Evolutionary conservation across 2,329 filamentous ascomycete species (phyloP).

Genomic region (Phialemonium atrogriseum): DNA sequence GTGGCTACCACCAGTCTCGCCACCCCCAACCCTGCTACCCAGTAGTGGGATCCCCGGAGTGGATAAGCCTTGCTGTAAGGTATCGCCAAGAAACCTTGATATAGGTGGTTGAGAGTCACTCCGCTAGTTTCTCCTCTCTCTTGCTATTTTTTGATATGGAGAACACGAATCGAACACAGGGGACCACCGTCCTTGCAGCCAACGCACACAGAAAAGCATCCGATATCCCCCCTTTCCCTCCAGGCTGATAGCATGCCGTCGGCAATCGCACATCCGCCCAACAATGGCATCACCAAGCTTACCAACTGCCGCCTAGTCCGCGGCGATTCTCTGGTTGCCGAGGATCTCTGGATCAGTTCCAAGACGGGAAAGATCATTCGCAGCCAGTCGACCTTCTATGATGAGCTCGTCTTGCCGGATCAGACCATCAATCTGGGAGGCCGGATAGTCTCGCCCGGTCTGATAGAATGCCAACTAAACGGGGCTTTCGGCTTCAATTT

Average conservation of each 20-base stretch:
- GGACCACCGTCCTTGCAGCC: constrained; percentile 4
- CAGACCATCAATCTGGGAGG: constrained; percentile 70
- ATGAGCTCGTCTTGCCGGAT: constrained; percentile 61
- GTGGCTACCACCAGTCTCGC: too few species aligned
- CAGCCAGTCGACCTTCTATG: constrained; percentile 60
- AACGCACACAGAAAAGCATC: too few species aligned
- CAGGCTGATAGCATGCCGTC: constrained; percentile 36
- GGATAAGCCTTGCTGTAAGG: too few species aligned
- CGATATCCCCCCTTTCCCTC: constrained; percentile 19
- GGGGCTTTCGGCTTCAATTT: constrained; percentile 92
- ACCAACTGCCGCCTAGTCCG: constrained; percentile 78
- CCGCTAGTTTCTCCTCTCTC: constrained; percentile 1
- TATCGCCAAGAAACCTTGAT: too few species aligned
- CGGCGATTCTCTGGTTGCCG: constrained; percentile 56
- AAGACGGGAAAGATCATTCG: constrained; percentile 72
- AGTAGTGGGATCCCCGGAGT: too few species aligned
- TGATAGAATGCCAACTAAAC: constrained; percentile 90
- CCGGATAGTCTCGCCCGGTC: constrained; percentile 74
- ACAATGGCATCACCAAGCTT: constrained; percentile 68
- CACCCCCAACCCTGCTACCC: too few species aligned
- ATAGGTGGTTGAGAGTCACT: too few species aligned
- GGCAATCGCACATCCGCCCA: constrained; percentile 27
- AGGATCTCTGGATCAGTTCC: constrained; percentile 86
- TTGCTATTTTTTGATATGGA: constrained; percentile 6
- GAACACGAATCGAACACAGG: neutral